phyloP scores from a whole-genome alignment of 768 basidiomycete genomes.

The Naganishia vaughanmartiniae region DNA sequence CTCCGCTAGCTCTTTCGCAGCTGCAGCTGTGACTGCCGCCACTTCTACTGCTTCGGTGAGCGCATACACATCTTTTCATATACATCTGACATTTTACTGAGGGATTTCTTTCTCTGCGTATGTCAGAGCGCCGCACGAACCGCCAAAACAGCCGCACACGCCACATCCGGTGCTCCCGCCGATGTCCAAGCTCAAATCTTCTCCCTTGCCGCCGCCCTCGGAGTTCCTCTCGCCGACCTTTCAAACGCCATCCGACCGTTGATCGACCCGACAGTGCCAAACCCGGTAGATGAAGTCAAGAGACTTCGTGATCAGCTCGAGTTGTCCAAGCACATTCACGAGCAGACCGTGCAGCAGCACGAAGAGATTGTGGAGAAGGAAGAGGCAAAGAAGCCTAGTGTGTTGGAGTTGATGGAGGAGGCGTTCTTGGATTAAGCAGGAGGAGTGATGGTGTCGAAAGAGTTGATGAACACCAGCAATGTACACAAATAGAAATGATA shows the following conservation, averaged over 20 bases:
- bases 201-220: constrained; percentile 43
- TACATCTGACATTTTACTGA: not conserved
- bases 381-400: constrained; percentile 60
- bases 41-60: constrained; percentile 22
- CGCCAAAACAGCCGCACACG: constrained; percentile 11
- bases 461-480: not conserved
- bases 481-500: constrained; percentile 2
- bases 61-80: not conserved
- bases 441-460: not conserved
- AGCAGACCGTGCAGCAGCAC: constrained; percentile 34
- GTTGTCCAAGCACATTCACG: constrained; percentile 32
- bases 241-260: constrained; percentile 49
- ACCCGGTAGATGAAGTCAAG: constrained; percentile 46
- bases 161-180: constrained; percentile 13
- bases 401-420: constrained; percentile 46
- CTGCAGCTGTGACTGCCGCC: constrained; percentile 26
- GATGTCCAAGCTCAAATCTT: constrained; percentile 49
- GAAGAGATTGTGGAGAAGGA: constrained; percentile 59
- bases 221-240: constrained; percentile 48
- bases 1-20: constrained; percentile 16
- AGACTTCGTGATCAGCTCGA: constrained; percentile 39
- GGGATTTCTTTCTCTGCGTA: not conserved
- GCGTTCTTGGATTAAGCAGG: constrained; percentile 44
- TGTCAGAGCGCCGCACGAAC: constrained; percentile 23
- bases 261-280: constrained; percentile 49